phyloP scores from a whole-genome alignment of 306 rosid species.

The Dryas alaskensis region DNA sequence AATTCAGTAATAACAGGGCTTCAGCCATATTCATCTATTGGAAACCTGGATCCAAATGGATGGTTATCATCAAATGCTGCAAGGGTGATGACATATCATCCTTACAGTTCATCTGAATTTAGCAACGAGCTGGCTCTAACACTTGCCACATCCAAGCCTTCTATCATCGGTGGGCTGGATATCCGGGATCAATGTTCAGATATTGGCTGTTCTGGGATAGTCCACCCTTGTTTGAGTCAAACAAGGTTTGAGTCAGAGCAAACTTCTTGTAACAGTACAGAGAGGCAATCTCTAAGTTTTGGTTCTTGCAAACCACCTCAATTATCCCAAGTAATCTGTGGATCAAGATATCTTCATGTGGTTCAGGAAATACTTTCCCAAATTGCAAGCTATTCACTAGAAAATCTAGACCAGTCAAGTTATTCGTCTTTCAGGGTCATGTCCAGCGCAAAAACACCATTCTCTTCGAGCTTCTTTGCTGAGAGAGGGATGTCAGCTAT shows the following conservation, averaged over 20 bases:
- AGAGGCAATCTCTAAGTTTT: conserved; percentile 40
- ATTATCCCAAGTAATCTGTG: conserved; percentile 48
- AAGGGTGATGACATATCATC: conserved; percentile 31
- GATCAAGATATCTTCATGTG: conserved; percentile 67
- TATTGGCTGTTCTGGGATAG: conserved; percentile 38
- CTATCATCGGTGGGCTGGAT: conserved; percentile 24
- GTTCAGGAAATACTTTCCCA: conserved; percentile 77
- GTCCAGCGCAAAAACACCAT: neutral
- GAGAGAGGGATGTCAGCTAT: neutral
- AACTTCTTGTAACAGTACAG: conserved; percentile 40
- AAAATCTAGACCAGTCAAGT: conserved; percentile 40
- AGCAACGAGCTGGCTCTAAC: conserved; percentile 64
- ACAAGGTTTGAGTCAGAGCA: conserved; percentile 43
- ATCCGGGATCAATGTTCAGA: conserved; percentile 51
- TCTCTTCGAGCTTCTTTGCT: no score
- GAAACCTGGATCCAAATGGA: conserved; percentile 42
- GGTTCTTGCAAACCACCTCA: conserved; percentile 35
- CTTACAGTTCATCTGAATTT: conserved; percentile 38
- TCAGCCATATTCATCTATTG: conserved; percentile 37
- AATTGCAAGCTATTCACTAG: conserved; percentile 62
- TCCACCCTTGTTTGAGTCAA: conserved; percentile 38
- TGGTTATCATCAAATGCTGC: conserved; percentile 52
- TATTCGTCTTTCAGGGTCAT: conserved; percentile 26
- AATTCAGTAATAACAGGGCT: conserved; percentile 19
- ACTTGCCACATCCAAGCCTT: conserved; percentile 54